These are phyloP conservation scores for Sporothrix dimorphospora DNA, from an alignment of 2,329 filamentous ascomycete species.

Conservation along the genomic window DNA sequence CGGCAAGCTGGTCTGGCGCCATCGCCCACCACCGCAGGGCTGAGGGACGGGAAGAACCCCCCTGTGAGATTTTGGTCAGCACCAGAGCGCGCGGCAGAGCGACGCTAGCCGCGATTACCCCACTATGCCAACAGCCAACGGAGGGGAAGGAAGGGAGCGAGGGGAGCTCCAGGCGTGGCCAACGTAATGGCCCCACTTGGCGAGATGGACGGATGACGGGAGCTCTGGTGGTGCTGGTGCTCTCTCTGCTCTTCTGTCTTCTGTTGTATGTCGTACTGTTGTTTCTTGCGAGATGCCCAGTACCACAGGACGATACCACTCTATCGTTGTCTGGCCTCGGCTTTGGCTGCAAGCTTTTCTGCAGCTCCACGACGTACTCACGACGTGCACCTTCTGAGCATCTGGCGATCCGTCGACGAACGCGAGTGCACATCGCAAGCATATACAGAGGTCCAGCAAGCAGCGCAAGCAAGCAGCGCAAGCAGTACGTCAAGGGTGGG, in stretches of 20 bases:
- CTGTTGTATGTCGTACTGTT: no score
- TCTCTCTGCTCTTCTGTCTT: no score
- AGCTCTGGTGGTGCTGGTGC: background rate
- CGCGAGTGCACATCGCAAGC: background rate
- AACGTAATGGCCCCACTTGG: constrained; percentile 12
- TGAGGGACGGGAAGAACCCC: background rate
- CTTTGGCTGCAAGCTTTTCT: no score
- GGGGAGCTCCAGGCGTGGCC: background rate
- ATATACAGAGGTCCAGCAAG: background rate
- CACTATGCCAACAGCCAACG: background rate
- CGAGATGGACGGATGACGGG: background rate
- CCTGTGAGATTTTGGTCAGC: background rate
- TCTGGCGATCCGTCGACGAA: background rate
- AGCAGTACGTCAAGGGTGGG: no score
- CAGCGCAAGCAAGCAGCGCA: no score
- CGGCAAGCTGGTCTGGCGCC: constrained; percentile 1
- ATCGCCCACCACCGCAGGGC: background rate
- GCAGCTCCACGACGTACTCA: background rate
- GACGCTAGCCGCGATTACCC: constrained; percentile 14
- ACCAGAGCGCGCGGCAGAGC: background rate
- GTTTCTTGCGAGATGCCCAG: no score
- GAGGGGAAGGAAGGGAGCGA: background rate
- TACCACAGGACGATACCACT: no score
- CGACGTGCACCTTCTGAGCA: background rate
- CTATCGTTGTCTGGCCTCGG: no score